phyloP scores from a whole-genome alignment of 2,329 filamentous ascomycete species.

The Alternaria sp. region DNA sequence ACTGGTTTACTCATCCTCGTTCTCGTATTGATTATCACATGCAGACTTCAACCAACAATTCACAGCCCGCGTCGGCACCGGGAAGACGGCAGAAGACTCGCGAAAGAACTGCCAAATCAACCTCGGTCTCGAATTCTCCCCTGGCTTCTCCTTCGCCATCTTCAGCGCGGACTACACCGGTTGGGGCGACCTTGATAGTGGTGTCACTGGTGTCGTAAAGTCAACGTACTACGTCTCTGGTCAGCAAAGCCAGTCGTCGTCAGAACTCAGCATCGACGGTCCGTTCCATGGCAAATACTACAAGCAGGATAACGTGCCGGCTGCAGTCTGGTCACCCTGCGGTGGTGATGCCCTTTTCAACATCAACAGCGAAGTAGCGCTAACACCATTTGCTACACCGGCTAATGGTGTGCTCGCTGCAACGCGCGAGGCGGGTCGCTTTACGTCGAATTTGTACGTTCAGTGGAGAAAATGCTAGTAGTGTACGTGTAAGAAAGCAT shows the following conservation, averaged over 20 bases:
- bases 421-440: constrained; percentile 36
- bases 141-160: constrained; percentile 51
- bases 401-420: constrained; percentile 38
- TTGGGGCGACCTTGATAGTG: constrained; percentile 46
- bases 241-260: constrained; percentile 35
- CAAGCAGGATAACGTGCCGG: constrained; percentile 53
- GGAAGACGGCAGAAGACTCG: constrained; percentile 33
- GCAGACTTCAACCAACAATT: constrained; percentile 45
- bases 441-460: constrained; percentile 41
- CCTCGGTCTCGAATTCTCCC: constrained; percentile 42
- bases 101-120: constrained; percentile 53
- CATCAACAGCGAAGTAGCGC: constrained; percentile 41
- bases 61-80: constrained; percentile 41
- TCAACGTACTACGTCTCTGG: constrained; percentile 51
- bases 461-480: constrained; percentile 47
- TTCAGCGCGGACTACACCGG: constrained; percentile 49
- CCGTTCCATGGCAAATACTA: constrained; percentile 56
- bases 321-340: constrained; percentile 44
- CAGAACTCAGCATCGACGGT: constrained; percentile 46
- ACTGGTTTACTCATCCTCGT: background rate
- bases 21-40: background rate
- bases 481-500: background rate
- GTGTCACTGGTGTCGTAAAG: constrained; percentile 47
- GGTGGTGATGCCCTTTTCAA: constrained; percentile 40
- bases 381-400: constrained; percentile 35